Conservation (phyloP, 2,329 filamentous ascomycete species). For the Botrytis fabae region DNA sequence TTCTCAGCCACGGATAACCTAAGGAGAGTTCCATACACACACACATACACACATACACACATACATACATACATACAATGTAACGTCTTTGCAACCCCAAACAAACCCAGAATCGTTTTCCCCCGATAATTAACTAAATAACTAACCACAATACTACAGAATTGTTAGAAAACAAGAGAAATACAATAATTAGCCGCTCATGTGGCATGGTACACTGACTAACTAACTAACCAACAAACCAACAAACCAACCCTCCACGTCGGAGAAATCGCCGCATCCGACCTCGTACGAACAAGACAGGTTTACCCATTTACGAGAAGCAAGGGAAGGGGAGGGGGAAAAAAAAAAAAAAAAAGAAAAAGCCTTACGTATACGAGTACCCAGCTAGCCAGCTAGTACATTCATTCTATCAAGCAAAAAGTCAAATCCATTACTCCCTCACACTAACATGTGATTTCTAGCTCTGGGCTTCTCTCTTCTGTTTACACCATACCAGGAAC, state of each 20-base stretch:
- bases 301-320: too few relatives aligned
- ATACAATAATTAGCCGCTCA: background rate
- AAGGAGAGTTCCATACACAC: too few relatives aligned
- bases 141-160: background rate
- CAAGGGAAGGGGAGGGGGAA: too few relatives aligned
- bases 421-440: background rate
- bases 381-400: too few relatives aligned
- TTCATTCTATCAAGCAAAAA: background rate
- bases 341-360: too few relatives aligned
- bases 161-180: background rate
- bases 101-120: background rate
- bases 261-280: background rate
- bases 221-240: background rate
- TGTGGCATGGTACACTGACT: background rate
- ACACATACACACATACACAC: background rate
- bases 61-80: background rate
- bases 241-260: background rate
- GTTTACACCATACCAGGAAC: background rate
- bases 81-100: background rate
- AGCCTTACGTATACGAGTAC: background rate
- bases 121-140: background rate
- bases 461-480: background rate
- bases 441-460: background rate
- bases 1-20: background rate
- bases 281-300: background rate